Evolutionary conservation across 225 moss, liverwort and hornwort genomes (phyloP).

Genomic region (Pleurozium schreberi): DNA sequence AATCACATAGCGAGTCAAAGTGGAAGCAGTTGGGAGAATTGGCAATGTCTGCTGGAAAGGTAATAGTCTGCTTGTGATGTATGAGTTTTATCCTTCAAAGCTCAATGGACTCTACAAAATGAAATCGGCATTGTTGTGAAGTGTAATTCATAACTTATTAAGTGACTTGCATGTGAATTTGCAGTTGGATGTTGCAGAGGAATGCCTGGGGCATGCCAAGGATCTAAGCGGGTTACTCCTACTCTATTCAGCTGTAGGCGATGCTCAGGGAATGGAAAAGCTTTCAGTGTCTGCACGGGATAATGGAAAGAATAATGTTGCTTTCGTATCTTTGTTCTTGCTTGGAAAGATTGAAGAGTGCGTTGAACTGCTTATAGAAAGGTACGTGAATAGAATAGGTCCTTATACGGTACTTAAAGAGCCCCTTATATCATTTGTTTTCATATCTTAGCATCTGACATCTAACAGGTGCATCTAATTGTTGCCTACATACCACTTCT

Average conservation of each 20-base stretch:
- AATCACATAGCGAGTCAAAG: conserved; percentile 76
- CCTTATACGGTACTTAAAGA: not conserved
- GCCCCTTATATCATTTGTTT: not conserved
- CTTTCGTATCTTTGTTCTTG: conserved; percentile 77
- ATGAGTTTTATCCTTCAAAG: not conserved
- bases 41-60: conserved; percentile 89
- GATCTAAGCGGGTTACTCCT: conserved; percentile 85
- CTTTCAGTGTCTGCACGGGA: conserved; percentile 58
- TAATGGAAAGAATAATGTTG: conserved; percentile 91
- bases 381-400: conserved; percentile 18
- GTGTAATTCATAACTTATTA: not conserved
- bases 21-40: conserved; percentile 90
- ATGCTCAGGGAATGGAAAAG: conserved; percentile 58
- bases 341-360: conserved; percentile 79
- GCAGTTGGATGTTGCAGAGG: conserved; percentile 87
- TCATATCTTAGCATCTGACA: not conserved
- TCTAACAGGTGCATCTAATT: not conserved
- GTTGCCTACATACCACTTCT: not conserved
- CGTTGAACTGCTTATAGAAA: conserved; percentile 73
- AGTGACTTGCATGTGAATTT: not conserved
- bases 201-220: conserved; percentile 70
- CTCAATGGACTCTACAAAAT: not conserved
- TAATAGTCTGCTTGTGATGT: not conserved
- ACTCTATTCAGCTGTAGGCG: conserved; percentile 72
- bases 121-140: not conserved